Percentiles rank a stretch among this genome's conserved stretches.
Evolutionary conservation across 352 stramenopile genomes (phyloP).

Genomic region (Aphanomyces astaci): DNA sequence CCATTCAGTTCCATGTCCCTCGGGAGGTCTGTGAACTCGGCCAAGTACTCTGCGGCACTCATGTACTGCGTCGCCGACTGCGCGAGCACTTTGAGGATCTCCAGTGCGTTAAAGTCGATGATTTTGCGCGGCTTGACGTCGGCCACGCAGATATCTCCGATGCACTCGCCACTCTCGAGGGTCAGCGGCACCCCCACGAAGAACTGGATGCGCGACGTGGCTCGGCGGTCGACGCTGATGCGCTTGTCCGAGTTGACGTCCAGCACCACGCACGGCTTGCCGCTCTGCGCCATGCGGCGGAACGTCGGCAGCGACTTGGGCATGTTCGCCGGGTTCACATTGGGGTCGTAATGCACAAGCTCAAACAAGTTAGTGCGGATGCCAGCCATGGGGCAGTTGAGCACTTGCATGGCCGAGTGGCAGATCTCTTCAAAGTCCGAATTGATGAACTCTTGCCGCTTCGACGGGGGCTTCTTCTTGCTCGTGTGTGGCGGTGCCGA

Average conservation of each 20-base stretch:
- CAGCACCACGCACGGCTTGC: slow-evolving; percentile 84
- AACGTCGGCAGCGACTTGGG: slow-evolving; percentile 78
- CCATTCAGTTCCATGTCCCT: slow-evolving; percentile 4
- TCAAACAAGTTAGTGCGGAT: slow-evolving; percentile 84
- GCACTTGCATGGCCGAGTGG: slow-evolving; percentile 78
- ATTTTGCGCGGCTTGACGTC: slow-evolving; percentile 67
- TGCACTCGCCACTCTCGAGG: slow-evolving; percentile 65
- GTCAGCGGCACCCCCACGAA: slow-evolving; percentile 82
- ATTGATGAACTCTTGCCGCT: slow-evolving; percentile 79
- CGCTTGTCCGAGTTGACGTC: slow-evolving; percentile 82
- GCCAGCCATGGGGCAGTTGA: slow-evolving; percentile 77
- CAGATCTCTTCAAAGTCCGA: slow-evolving; percentile 85
- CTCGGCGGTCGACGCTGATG: slow-evolving; percentile 81
- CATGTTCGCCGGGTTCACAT: slow-evolving; percentile 41
- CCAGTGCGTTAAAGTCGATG: slow-evolving; percentile 78
- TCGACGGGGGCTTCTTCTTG: slow-evolving; percentile 13
- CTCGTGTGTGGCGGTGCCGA: background rate
- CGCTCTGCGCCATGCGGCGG: slow-evolving; percentile 68
- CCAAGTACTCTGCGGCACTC: slow-evolving; percentile 70
- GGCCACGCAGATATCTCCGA: slow-evolving; percentile 78
- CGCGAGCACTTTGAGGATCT: slow-evolving; percentile 80
- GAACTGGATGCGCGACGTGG: slow-evolving; percentile 77
- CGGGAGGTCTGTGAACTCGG: slow-evolving; percentile 38
- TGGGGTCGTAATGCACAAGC: slow-evolving; percentile 73
- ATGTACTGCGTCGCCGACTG: slow-evolving; percentile 86